Conservation (phyloP, 805 yeast species). For the Osmozyma mogii region DNA sequence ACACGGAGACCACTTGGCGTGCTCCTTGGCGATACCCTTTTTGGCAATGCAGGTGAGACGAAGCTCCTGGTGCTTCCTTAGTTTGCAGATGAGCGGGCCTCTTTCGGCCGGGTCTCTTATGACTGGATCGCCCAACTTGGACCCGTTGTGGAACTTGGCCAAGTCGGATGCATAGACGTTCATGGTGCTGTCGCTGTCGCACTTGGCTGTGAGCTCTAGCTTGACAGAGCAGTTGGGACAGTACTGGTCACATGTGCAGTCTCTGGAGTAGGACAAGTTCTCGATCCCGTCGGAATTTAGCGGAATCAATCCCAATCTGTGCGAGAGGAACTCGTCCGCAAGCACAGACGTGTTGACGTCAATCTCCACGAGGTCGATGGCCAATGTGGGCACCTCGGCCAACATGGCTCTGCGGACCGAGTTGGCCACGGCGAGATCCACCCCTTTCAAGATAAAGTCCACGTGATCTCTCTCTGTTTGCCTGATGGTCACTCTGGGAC, state of each 20-base stretch:
- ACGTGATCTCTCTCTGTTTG: conserved; percentile 80
- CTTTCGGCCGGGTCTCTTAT: conserved; percentile 63
- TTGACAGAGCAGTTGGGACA: conserved; percentile 93
- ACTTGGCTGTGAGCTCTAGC: conserved; percentile 76
- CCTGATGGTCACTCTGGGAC: conserved; percentile 82
- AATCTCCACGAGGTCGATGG: conserved; percentile 92
- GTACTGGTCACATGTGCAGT: conserved; percentile 96
- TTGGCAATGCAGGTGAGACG: conserved; percentile 89
- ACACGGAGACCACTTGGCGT: conserved; percentile 97
- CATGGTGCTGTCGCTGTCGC: conserved; percentile 82
- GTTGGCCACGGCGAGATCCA: conserved; percentile 87
- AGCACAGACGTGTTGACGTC: conserved; percentile 88
- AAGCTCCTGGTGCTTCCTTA: conserved; percentile 88
- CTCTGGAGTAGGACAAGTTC: conserved; percentile 78
- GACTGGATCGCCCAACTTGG: conserved; percentile 75
- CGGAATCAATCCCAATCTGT: conserved; percentile 89
- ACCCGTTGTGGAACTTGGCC: conserved; percentile 39
- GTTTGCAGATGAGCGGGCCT: conserved; percentile 87
- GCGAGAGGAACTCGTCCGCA: conserved; percentile 95
- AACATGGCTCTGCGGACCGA: conserved; percentile 86
- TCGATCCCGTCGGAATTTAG: conserved; percentile 79
- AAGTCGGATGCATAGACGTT: conserved; percentile 81
- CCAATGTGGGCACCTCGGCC: conserved; percentile 94
- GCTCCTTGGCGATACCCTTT: conserved; percentile 95
- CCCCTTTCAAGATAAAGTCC: conserved; percentile 80